A percentile compares a stretch with the other conserved stretches of the same genome.
Conservation (phyloP, 352 stramenopile species). For the Phytophthora uliginosa region DNA sequence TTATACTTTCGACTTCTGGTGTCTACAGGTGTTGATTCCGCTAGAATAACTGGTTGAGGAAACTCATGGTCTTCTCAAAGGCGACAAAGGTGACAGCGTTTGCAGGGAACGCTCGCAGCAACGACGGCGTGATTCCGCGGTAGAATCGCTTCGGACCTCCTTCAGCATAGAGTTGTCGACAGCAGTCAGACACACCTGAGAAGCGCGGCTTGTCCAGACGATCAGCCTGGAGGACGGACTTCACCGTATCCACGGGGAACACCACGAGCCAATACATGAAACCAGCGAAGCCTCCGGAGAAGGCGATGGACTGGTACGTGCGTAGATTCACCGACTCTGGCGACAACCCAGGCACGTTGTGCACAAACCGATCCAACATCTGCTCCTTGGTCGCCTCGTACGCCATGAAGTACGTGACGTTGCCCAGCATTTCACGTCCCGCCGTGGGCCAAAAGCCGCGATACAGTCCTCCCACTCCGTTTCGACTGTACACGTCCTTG, state of each 20-base stretch:
- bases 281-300: slow-evolving; percentile 76
- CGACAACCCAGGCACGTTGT: slow-evolving; percentile 45
- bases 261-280: slow-evolving; percentile 90
- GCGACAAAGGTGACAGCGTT: slow-evolving; percentile 90
- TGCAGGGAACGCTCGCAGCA: slow-evolving; percentile 80
- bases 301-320: slow-evolving; percentile 81
- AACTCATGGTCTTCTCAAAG: slow-evolving; percentile 86
- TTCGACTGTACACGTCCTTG: slow-evolving; percentile 68
- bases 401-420: slow-evolving; percentile 87
- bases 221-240: slow-evolving; percentile 87
- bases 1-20: slow-evolving; percentile 10
- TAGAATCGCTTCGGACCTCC: slow-evolving; percentile 77
- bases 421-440: slow-evolving; percentile 85
- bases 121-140: slow-evolving; percentile 80
- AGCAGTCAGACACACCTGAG: slow-evolving; percentile 75
- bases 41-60: slow-evolving; percentile 80
- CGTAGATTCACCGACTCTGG: slow-evolving; percentile 67
- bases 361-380: slow-evolving; percentile 69
- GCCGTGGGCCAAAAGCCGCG: slow-evolving; percentile 73
- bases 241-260: slow-evolving; percentile 87
- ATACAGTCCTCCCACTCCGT: slow-evolving; percentile 78
- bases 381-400: slow-evolving; percentile 80
- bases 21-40: slow-evolving; percentile 7
- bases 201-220: slow-evolving; percentile 79
- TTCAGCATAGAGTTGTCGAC: slow-evolving; percentile 73